Conservation (phyloP, 148 eudicot species). For the Camellia sinensis region DNA sequence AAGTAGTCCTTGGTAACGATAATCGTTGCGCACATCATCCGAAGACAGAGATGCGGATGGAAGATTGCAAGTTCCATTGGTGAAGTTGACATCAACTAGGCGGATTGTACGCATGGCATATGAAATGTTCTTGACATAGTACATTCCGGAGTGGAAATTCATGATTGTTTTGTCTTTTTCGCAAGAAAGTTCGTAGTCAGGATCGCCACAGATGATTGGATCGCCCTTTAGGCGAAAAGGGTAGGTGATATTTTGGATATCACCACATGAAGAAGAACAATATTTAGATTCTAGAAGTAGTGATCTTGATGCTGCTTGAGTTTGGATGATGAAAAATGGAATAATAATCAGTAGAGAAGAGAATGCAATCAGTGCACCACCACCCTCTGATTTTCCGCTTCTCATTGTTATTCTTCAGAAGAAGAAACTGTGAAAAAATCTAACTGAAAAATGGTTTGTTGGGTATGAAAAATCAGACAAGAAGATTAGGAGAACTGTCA, state of each 20-base stretch:
- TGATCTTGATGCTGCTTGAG: neutral
- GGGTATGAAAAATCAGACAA: neutral
- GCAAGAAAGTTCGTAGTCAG: neutral
- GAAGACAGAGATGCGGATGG: neutral
- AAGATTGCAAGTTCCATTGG: constrained; percentile 1
- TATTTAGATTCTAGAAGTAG: no score
- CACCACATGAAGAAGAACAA: neutral
- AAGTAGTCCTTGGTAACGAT: neutral
- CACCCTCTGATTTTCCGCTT: neutral
- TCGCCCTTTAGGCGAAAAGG: neutral
- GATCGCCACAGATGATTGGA: neutral
- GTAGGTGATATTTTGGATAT: neutral
- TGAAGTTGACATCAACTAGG: neutral
- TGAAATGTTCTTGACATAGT: neutral
- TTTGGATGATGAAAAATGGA: neutral
- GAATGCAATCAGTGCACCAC: neutral
- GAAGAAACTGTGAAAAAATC: no score
- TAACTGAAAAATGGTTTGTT: neutral
- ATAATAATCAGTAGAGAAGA: neutral
- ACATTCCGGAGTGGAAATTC: neutral
- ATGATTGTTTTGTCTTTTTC: constrained; percentile 1
- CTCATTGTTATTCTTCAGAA: neutral
- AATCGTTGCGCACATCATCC: neutral
- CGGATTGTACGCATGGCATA: neutral
- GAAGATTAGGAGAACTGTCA: no score